phyloP scores from a whole-genome alignment of 768 basidiomycete genomes.

The Suillus lakei region DNA sequence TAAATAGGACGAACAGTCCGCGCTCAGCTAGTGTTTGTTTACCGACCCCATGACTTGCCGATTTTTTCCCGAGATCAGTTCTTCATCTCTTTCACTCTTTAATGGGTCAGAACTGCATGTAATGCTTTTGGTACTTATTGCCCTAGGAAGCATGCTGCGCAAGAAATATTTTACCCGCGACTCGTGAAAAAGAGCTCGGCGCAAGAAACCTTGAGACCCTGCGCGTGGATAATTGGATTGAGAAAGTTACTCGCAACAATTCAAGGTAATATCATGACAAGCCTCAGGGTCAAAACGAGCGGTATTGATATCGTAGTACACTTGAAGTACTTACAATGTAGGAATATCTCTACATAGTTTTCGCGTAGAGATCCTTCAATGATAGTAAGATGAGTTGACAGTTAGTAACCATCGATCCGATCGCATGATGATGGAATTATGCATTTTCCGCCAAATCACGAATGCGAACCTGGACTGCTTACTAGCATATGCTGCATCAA shows the following conservation, averaged over 20 bases:
- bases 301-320: neutral
- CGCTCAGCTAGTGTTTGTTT: neutral
- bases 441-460: neutral
- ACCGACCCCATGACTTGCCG: neutral
- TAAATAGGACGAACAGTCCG: neutral
- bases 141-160: neutral
- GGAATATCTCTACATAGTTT: neutral
- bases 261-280: neutral
- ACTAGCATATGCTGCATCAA: neutral
- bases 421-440: neutral
- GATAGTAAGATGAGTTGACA: neutral
- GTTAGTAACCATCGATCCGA: neutral
- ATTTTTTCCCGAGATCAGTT: neutral
- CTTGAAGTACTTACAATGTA: neutral
- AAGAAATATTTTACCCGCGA: neutral
- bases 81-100: neutral
- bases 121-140: neutral
- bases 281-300: neutral
- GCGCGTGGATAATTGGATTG: neutral
- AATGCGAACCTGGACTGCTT: no score
- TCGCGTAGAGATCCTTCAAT: neutral
- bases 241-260: neutral
- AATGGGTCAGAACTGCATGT: neutral
- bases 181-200: neutral
- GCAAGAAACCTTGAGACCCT: neutral